Percentiles rank a stretch among this genome's conserved stretches.
Evolutionary conservation across 2,329 filamentous ascomycete species (phyloP).

Genomic region (Claviceps monticola): DNA sequence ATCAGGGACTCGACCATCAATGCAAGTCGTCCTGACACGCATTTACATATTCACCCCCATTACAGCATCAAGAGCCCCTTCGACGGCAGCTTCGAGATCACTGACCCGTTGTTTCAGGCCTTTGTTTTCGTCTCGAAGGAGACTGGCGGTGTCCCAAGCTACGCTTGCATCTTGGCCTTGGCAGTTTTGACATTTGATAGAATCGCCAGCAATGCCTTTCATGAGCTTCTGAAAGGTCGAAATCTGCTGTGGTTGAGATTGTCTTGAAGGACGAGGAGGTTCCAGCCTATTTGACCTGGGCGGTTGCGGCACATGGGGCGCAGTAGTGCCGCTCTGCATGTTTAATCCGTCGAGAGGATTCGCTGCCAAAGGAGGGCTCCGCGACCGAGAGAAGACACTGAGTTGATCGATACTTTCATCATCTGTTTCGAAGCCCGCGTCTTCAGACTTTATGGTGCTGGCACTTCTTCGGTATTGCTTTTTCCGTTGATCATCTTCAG

Average conservation of each 20-base stretch:
- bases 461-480: slow-evolving; percentile 29
- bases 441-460: slow-evolving; percentile 29
- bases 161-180: slow-evolving; percentile 42
- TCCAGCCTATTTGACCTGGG: slow-evolving; percentile 14
- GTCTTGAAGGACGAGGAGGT: slow-evolving; percentile 21
- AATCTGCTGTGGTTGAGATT: slow-evolving; percentile 16
- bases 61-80: slow-evolving; percentile 46
- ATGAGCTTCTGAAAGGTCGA: slow-evolving; percentile 28
- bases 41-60: slow-evolving; percentile 27
- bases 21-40: neutral
- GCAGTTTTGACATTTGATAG: slow-evolving; percentile 38
- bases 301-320: slow-evolving; percentile 6
- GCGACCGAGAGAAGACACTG: slow-evolving; percentile 47
- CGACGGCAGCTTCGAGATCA: slow-evolving; percentile 44
- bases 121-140: slow-evolving; percentile 48
- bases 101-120: slow-evolving; percentile 45
- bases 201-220: slow-evolving; percentile 26
- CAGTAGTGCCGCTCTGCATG: neutral
- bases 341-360: neutral
- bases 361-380: slow-evolving; percentile 39
- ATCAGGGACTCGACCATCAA: neutral
- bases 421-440: slow-evolving; percentile 35
- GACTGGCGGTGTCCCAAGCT: slow-evolving; percentile 51
- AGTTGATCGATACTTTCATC: slow-evolving; percentile 35
- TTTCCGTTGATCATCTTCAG: slow-evolving; percentile 34